Percentiles rank a stretch among this genome's conserved stretches.
Evolutionary conservation across 1,284 basidiomycete genomes (phyloP).

Genomic region (Ceratobasidium sp.): DNA sequence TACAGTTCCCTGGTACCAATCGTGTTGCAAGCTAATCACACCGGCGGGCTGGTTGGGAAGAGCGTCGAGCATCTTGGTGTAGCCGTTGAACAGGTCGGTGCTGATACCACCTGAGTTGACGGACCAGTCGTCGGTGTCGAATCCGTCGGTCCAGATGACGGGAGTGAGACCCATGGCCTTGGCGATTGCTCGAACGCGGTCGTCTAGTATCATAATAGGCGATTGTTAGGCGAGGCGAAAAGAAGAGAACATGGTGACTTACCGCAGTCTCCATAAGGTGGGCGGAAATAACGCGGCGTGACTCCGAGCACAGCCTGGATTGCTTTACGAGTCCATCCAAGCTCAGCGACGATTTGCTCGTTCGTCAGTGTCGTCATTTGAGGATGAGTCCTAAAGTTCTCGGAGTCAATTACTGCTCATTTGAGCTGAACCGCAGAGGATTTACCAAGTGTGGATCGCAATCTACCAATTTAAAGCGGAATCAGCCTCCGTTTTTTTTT

Average conservation of each 20-base stretch:
- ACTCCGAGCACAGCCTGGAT: slow-evolving; percentile 68
- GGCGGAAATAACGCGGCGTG: slow-evolving; percentile 4
- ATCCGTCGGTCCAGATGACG: slow-evolving; percentile 79
- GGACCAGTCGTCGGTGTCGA: slow-evolving; percentile 91
- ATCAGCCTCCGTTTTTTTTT: slow-evolving; percentile 62
- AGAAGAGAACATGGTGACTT: slow-evolving; percentile 72
- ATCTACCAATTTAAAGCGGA: background rate
- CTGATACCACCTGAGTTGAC: slow-evolving; percentile 76
- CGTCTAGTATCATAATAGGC: slow-evolving; percentile 63
- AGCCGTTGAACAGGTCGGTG: slow-evolving; percentile 66
- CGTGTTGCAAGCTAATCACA: slow-evolving; percentile 92
- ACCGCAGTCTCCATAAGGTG: slow-evolving; percentile 64
- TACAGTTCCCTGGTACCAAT: slow-evolving; percentile 83
- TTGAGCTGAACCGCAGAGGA: background rate
- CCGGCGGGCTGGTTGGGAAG: slow-evolving; percentile 62
- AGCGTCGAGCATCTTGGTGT: slow-evolving; percentile 59
- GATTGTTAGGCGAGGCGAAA: slow-evolving; percentile 53
- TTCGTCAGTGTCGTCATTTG: slow-evolving; percentile 71
- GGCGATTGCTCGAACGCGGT: slow-evolving; percentile 88
- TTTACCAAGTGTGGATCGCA: slow-evolving; percentile 34
- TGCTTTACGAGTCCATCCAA: slow-evolving; percentile 90
- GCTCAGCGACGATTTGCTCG: slow-evolving; percentile 90
- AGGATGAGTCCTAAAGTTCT: slow-evolving; percentile 32
- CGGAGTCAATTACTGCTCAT: no score
- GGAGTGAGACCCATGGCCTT: slow-evolving; percentile 84